These are phyloP conservation scores for Magnusiomyces starmeri DNA, from an alignment of 1,139 yeast genomes.

Conservation along the genomic window DNA sequence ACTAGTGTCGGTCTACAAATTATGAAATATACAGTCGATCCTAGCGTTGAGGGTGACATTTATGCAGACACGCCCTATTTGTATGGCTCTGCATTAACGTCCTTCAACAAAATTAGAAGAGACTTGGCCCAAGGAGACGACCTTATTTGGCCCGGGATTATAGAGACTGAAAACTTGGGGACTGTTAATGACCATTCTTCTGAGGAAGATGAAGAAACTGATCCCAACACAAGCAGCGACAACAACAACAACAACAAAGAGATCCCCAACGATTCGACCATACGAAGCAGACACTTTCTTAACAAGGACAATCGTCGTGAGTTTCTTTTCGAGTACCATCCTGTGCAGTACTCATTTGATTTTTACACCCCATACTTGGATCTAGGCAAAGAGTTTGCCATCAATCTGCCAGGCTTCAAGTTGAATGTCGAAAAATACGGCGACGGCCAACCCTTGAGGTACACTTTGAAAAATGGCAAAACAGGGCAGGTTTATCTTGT, in stretches of 20 bases:
- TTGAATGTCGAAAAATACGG: slow-evolving; percentile 39
- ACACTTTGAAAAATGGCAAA: slow-evolving; percentile 24
- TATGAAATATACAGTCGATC: slow-evolving; percentile 45
- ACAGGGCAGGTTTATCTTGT: slow-evolving; percentile 25
- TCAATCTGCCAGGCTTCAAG: slow-evolving; percentile 41
- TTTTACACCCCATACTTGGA: slow-evolving; percentile 41
- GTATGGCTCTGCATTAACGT: slow-evolving; percentile 55
- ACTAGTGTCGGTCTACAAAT: slow-evolving; percentile 44
- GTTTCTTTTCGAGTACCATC: slow-evolving; percentile 30
- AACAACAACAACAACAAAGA: not conserved
- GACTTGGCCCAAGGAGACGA: not conserved
- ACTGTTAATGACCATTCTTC: not conserved
- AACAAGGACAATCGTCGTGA: slow-evolving; percentile 26
- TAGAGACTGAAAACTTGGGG: not conserved
- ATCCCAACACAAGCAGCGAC: not conserved
- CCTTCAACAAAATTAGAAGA: slow-evolving; percentile 40
- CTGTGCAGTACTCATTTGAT: slow-evolving; percentile 35
- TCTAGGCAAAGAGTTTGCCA: slow-evolving; percentile 36
- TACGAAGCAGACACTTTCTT: slow-evolving; percentile 33
- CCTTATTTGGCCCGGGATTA: slow-evolving; percentile 13
- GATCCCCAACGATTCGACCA: slow-evolving; percentile 18
- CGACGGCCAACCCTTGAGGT: slow-evolving; percentile 35
- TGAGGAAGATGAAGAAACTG: not conserved
- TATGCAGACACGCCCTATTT: slow-evolving; percentile 52
- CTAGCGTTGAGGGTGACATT: slow-evolving; percentile 57